Evolutionary conservation across 805 yeast species (phyloP).

Genomic region (Tetrapisispora nanseiensis): DNA sequence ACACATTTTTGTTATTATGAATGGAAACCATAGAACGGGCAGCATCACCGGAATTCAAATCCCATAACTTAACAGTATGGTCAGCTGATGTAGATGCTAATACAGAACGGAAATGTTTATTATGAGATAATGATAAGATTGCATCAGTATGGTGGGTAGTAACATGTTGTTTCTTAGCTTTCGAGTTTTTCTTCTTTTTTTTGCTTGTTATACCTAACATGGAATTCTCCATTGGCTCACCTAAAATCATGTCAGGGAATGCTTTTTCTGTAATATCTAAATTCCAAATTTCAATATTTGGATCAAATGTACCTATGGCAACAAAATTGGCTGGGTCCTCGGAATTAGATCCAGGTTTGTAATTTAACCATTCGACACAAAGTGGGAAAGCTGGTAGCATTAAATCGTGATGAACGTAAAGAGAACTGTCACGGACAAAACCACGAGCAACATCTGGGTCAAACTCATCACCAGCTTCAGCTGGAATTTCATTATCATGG

Average conservation of each 20-base stretch:
- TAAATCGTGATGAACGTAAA: constrained; percentile 92
- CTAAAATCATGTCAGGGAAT: constrained; percentile 87
- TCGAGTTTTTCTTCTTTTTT: constrained; percentile 46
- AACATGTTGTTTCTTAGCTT: constrained; percentile 41
- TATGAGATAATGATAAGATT: constrained; percentile 77
- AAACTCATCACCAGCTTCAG: constrained; percentile 49
- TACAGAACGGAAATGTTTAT: constrained; percentile 68
- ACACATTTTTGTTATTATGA: constrained; percentile 74
- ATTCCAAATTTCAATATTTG: constrained; percentile 95
- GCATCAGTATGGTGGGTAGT: constrained; percentile 89
- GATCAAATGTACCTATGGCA: constrained; percentile 95
- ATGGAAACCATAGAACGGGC: constrained; percentile 60
- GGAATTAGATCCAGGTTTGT: constrained; percentile 45
- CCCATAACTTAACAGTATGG: constrained; percentile 92
- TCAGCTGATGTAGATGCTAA: constrained; percentile 95
- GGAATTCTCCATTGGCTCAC: constrained; percentile 51
- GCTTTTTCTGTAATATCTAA: constrained; percentile 86
- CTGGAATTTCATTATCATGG: constrained; percentile 55
- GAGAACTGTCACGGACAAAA: constrained; percentile 55
- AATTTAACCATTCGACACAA: constrained; percentile 91
- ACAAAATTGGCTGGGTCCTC: constrained; percentile 76
- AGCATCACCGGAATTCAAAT: constrained; percentile 61
- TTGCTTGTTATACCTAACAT: constrained; percentile 23
- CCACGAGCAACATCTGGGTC: constrained; percentile 74
- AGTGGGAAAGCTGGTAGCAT: constrained; percentile 96